Evolutionary conservation across 768 basidiomycete species (phyloP), one percentile per base, ranked within the genome.

Genomic region (Boletus sp.): DNA sequence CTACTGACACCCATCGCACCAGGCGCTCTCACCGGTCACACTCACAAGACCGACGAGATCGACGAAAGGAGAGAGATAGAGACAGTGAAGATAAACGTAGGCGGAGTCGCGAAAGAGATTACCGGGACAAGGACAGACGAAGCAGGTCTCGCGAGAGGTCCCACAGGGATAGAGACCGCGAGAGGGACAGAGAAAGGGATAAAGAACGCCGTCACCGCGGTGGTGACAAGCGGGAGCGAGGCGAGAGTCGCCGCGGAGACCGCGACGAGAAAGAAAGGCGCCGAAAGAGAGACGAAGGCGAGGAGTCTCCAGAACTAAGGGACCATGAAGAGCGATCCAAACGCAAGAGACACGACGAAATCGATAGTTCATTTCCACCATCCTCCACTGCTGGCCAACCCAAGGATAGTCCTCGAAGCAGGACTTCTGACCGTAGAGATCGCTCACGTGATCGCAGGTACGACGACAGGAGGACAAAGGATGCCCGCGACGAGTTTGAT

Each of bases 1-100:
- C 90, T 4, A 84, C 85, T 37, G 89, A 90, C 69, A 92, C 89
- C 10, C 83, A 84, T 62, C 83, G 82, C 44, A 90, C 89, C 20
- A 80, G 78, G 62, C 80, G 81, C 56, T 91, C 89, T 47, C 88
- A 90, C 64, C 79, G 83, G 58, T 92, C 91, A 10, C 76, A 75
- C 51, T 92, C 90, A 24, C 78, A 82, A 63, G 89, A 87, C 53
- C 76, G 62, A 24, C 66, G 71, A 46, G 70, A 71, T 48, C 63
- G 78, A 49, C 76, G 87, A 50, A 78, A 76, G 35, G 77, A 77
- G 58, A 76, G 64, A 52, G 82, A 87, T 4, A 76, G 70, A 49
- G 78, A 82, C 45, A 81, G 84, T 30, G 86, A 83, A 59, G 83
- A 81, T 59, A 80, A 76, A 60, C 80, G 80, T 50, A 86, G 84